Base-by-base conservation (phyloP, 345 rosid species). In the Citrus reticulata region DNA sequence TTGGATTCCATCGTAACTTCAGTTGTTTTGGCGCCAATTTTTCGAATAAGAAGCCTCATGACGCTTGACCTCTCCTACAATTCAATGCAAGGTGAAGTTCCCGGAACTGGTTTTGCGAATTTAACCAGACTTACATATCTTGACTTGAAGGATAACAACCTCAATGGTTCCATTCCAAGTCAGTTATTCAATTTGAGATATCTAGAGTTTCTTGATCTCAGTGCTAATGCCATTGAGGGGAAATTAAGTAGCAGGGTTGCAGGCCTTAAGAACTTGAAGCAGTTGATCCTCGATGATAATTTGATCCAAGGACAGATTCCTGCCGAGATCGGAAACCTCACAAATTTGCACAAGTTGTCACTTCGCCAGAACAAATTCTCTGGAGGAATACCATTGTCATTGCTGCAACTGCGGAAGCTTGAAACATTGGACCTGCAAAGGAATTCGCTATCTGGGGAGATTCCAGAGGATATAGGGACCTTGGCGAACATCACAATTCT, bases 271-370 rank as follows among this genome's bases (percentile, higher is more conserved):
- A 82, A 79, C 32, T 76, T 83, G 81, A 59, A 32, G 55, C 72
- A 71, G 57, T 58, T 86, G 78, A 55, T 57, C 22, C 69, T 87
- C 60, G 35, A 72, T 24, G 49, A 7, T 2, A 83, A 86, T 76
- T 51, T 8, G 2, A 34, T 88, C 25, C 34, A 5, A 22, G 87
- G 89, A 68, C 73, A 80, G 30, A 68, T 84, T 73, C 83, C 79
- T n/a, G 66, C 65, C 19, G 84, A 81, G 72, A 77, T 88, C 34
- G 89, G 87, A 40, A 78, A 71, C 29, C 84, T 84, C 22, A 66
- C 60, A 2, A 51, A 77, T 17, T 27, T 88, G 32, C 9, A 61
- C 58, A 6, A 2, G 7, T 73, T 88, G 20, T 58, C 20, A 2
- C 51, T 88, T 42, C 2, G 35, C 1, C 5, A 7, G 11, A 86